Evolutionary conservation across 352 stramenopile species (phyloP), one percentile per base, ranked within the genome.

Genomic region (Pythium angustatum): DNA sequence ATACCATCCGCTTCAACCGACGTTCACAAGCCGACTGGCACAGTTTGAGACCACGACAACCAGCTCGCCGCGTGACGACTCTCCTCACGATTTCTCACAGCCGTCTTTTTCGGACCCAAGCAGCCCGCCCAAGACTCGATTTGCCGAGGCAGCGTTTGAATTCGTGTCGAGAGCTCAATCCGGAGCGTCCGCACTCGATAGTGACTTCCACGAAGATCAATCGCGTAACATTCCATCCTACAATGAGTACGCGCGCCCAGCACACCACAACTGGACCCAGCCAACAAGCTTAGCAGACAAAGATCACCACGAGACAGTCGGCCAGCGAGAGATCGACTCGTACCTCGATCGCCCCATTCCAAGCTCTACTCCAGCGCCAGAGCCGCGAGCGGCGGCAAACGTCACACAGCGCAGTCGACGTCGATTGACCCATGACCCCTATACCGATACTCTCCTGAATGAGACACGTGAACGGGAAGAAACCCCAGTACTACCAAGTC

Each of bases 281-380:
- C 10, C 9, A 5, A 14, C 33, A 3, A 44, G 17, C 6, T 2
- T 21, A 22, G 1, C 9, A 14, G 28, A 43, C 9, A n/a, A 33
- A 45, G 49, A 14, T 33, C 40, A 3, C 10, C 14, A 26, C 3
- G 24, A 50, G 5, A 15, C 17, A 33, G 26, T 45, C 31, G 53
- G 30, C 22, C 24, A 51, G 31, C 22, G 8, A 8, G n/a, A 5
- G 28, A 15, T 45, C 24, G 74, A 78, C 38, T 64, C 76, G 8
- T 82, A 68, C 62, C 73, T 82, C n/a, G 76, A 68, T 51, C 74
- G 72, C 2, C 64, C 66, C 0, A 77, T 81, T 53, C 65, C 77
- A 17, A 78, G 67, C 50, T 69, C 57, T n/a, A 40, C 53, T 9
- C 48, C 67, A 24, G 69, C 59, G 27, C 55, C 66, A 14, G 28